Percentiles rank a stretch among this genome's conserved stretches.
Evolutionary conservation across 1,284 basidiomycete species (phyloP).

Genomic region (Pisolithus thermaeus): DNA sequence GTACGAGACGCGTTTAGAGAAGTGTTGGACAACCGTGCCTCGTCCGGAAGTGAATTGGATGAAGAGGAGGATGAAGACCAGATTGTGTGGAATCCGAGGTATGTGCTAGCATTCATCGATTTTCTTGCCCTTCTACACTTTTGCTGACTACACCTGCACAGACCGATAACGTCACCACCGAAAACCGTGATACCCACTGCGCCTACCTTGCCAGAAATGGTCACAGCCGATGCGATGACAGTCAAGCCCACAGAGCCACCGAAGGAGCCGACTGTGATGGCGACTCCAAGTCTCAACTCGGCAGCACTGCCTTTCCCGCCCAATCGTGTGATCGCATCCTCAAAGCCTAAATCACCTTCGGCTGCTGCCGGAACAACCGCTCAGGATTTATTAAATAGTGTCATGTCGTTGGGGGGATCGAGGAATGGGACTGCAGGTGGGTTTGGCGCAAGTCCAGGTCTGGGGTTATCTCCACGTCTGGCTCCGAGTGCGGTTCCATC

Average conservation of each 20-base stretch:
- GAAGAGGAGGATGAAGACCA: slow-evolving; percentile 51
- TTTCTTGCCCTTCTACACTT: slow-evolving; percentile 20
- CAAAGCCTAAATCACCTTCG: slow-evolving; percentile 17
- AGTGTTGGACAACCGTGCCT: slow-evolving; percentile 39
- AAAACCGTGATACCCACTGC: background rate
- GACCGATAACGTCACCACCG: background rate
- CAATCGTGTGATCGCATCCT: slow-evolving; percentile 17
- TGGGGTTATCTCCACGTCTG: slow-evolving; percentile 20
- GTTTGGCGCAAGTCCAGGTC: slow-evolving; percentile 11
- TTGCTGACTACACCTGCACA: background rate
- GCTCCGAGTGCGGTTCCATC: slow-evolving; percentile 31
- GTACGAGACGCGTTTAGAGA: slow-evolving; percentile 73
- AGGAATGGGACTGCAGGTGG: slow-evolving; percentile 1
- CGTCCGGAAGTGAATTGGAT: slow-evolving; percentile 15
- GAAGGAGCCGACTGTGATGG: background rate
- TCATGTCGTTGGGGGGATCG: slow-evolving; percentile 31
- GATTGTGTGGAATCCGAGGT: slow-evolving; percentile 64
- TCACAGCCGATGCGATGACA: background rate
- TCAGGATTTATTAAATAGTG: slow-evolving; percentile 55
- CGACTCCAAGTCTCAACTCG: slow-evolving; percentile 17
- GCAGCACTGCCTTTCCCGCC: slow-evolving; percentile 22
- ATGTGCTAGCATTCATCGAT: slow-evolving; percentile 31
- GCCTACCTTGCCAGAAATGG: background rate
- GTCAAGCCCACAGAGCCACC: background rate
- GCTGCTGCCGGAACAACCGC: slow-evolving; percentile 44